These are phyloP conservation scores for Penicillium sp. DNA, from an alignment of 2,329 filamentous ascomycete genomes.

Conservation along the genomic window DNA sequence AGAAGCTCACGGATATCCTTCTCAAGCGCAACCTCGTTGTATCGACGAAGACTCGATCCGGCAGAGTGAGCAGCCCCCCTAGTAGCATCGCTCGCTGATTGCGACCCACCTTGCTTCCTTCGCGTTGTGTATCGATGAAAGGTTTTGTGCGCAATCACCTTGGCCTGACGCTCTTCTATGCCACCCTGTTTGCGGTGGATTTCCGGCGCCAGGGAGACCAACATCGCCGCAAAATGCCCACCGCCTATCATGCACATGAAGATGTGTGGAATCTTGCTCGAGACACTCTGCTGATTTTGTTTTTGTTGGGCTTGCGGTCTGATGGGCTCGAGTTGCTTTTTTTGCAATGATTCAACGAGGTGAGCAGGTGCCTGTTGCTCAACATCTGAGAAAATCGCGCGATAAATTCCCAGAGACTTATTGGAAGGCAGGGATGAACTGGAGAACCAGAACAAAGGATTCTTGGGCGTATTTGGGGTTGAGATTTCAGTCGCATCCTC, in stretches of 20 bases:
- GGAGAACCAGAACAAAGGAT: constrained; percentile 78
- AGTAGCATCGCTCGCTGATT: constrained; percentile 89
- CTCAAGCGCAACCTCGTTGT: constrained; percentile 85
- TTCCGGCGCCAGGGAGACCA: constrained; percentile 80
- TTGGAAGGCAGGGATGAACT: constrained; percentile 70
- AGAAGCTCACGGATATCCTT: constrained; percentile 82
- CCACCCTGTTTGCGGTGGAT: constrained; percentile 63
- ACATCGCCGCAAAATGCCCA: constrained; percentile 94
- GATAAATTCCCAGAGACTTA: constrained; percentile 78
- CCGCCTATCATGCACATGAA: constrained; percentile 99
- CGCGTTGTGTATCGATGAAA: constrained; percentile 97
- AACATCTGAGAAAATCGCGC: constrained; percentile 66
- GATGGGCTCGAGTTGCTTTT: constrained; percentile 69
- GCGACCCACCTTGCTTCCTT: constrained; percentile 90
- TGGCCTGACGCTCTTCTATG: constrained; percentile 74
- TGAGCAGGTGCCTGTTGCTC: constrained; percentile 62
- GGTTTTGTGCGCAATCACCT: constrained; percentile 89
- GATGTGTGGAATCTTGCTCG: constrained; percentile 65
- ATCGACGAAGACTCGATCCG: constrained; percentile 79
- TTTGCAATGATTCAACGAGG: constrained; percentile 62
- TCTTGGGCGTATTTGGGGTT: constrained; percentile 56
- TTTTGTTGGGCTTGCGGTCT: constrained; percentile 34
- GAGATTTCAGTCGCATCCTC: constrained; percentile 45
- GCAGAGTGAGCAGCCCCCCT: constrained; percentile 92
- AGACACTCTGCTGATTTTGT: constrained; percentile 38